Evolutionary conservation across 75 land plant species (phyloP), one percentile per base, ranked within the genome.

Genomic region (Ceratopteris richardii): DNA sequence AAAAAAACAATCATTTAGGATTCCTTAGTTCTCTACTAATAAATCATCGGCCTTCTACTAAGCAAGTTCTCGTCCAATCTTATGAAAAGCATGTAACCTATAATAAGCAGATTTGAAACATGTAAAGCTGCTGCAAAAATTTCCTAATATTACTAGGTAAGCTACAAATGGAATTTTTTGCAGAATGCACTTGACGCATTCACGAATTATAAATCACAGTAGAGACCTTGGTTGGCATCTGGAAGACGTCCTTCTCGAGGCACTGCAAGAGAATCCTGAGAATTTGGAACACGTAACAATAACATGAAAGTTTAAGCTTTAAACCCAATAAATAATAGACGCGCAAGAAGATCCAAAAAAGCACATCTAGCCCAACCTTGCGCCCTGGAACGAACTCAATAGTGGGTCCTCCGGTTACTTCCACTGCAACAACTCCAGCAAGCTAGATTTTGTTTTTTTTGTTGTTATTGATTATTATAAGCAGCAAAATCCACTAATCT

Each of bases 371-470:
- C 47, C 50, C 18, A 59, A 85, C 98, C 92, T 80, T 82, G 51
- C 97, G 84, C 3, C 97, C 97, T 20, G 97, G 89, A 31, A 78
- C 80, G 72, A 88, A 92, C 22, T 92, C 79, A 56, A 92, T 62
- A 7, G 84, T 77, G 17, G 95, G 95, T 14, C 97, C 97, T 66
- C 97, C 97, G 44, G 95, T 85, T 26, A 92, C 78, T 74, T 92
- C 97, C 33, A 92, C 95, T 21, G 97, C 97, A 68, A 92, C 97
- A 37, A 92, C 95, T 16, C 97, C 97, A 62, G 95, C 97, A 66
- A 92, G 84, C 97, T 14, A 58, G 19, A 43, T 24, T 1, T 12
- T 24, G 5, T 4, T 52, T 23, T 18, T 17, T 18, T 2, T 14
- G 4, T 18, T 5, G 12, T 46, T 46, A 5, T 46, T 2, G 50